Base-by-base conservation (phyloP, 495 filamentous ascomycete species). In the Geoglossum glabrum region DNA sequence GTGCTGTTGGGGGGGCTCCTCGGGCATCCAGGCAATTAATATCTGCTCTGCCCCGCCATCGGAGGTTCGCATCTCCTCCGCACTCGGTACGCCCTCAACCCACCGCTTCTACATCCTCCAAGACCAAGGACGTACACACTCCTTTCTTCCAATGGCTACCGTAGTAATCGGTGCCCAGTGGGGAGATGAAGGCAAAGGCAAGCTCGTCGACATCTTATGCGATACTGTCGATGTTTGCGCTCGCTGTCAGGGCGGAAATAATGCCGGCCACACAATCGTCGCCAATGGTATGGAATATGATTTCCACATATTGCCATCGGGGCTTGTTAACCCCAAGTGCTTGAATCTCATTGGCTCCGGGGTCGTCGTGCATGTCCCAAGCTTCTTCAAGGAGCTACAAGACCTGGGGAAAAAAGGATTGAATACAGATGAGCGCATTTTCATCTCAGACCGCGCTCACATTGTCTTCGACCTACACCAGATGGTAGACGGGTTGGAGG, bases 281-380 rank as follows among this genome's bases (percentile, higher is more conserved):
- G 77, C 78, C 63, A 74, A 80, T 54, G 71, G 74, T 40, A 68
- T 75, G 52, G 79, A 76, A 36, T 83, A 80, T 64, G 75, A 82
- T 67, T 87, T 87, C 70, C 87, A 90, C 71, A 79, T 83, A 61
- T 74, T 84, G 47, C 81, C 77, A 19, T 80, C 76, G 51, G 85
- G 84, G 54, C 80, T 95, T 11, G 73, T 93, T 58, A 86, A 85
- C 63, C 86, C 83, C 2, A 72, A 71, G 56, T 86, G 79, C 69
- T 73, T 82, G 61, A 95, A 92, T 73, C 72, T 96, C 51, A 86
- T 95, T 68, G 88, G 88, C 55, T 83, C 84, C 58, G 87, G 87
- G 56, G 83, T 83, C 54, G 88, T 94, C 57, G 78, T 95, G 58
- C 85, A 95, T 73, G 75, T 93, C 50, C 85, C 85, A 54, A 77